Evolutionary conservation across 495 filamentous ascomycete genomes (phyloP), one percentile per base, ranked within the genome.

Genomic region (Penicillium fimorum): DNA sequence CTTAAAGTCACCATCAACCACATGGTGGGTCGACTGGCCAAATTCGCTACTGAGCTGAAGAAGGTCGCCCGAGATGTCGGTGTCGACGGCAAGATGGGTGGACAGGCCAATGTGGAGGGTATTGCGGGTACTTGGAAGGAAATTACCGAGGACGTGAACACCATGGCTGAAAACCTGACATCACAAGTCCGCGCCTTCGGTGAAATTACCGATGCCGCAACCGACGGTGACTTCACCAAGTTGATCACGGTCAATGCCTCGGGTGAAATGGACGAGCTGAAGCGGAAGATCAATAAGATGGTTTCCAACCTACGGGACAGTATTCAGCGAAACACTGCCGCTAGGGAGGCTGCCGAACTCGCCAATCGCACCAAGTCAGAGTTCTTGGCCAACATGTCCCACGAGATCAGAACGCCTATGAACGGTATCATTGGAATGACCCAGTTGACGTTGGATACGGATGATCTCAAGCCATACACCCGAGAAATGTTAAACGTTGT

Each of bases 271-370:
- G 95, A 97, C 75, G 93, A 97, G 64, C 80, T 99, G 66, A 99
- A 99, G 75, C 86, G 91, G 50, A 97, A 97, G 78, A 99, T 99
- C 79, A 99, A 97, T 63, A 89, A 94, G 76, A 99, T 99, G 94
- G 91, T 99, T 48, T 92, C 87, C 70, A 96, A 96, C 67, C 74
- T 99, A 57, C 81, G 93, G 55, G 94, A 97, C 71, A 94, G 89
- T 82, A 97, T 99, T 59, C 92, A 99, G 70, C 85, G 90, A 69
- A 99, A 97, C 71, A 97, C 91, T n/a, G 88, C 89, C 38, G 94
- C 94, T 43, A 88, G 94, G 68, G 94, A 99, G 70, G 91, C 92
- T 48, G 94, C 94, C 58, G 94, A 99, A 70, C 80, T 97, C 65
- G 94, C 94, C 50, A 99, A 97, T 76, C 91, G 93, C 70, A 99